These are phyloP conservation scores for Cairneyella variabilis DNA, from an alignment of 495 filamentous ascomycete species.

Conservation along the genomic window DNA sequence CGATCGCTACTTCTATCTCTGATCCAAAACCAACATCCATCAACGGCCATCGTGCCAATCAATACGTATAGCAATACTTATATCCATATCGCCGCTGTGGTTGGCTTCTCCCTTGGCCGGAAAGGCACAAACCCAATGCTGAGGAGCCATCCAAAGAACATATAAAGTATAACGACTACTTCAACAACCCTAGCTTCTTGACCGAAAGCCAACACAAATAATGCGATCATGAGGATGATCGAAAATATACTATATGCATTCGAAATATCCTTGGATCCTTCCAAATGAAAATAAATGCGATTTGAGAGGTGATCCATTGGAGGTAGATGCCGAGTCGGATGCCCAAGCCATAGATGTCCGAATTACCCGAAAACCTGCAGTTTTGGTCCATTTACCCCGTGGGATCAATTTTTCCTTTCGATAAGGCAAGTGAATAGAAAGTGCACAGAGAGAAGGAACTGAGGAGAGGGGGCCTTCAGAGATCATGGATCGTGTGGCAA, in stretches of 20 bases:
- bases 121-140: not conserved
- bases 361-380: conserved; percentile 24
- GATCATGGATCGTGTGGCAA: too few species aligned
- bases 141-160: not conserved
- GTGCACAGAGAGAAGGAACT: too few species aligned
- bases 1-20: not conserved
- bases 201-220: not conserved
- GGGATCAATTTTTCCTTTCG: too few species aligned
- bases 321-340: conserved; percentile 35
- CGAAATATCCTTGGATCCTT: not conserved
- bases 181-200: not conserved
- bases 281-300: not conserved
- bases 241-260: not conserved
- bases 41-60: not conserved
- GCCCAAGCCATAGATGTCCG: conserved; percentile 34
- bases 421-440: too few species aligned
- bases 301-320: conserved; percentile 23
- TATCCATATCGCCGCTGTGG: not conserved
- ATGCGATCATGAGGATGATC: not conserved
- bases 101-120: not conserved
- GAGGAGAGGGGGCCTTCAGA: too few species aligned
- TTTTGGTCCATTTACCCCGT: too few species aligned
- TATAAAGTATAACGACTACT: not conserved
- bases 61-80: not conserved
- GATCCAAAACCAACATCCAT: not conserved